phyloP scores from a whole-genome alignment of 768 basidiomycete genomes.

The Brasilioporus rufonigricans region DNA sequence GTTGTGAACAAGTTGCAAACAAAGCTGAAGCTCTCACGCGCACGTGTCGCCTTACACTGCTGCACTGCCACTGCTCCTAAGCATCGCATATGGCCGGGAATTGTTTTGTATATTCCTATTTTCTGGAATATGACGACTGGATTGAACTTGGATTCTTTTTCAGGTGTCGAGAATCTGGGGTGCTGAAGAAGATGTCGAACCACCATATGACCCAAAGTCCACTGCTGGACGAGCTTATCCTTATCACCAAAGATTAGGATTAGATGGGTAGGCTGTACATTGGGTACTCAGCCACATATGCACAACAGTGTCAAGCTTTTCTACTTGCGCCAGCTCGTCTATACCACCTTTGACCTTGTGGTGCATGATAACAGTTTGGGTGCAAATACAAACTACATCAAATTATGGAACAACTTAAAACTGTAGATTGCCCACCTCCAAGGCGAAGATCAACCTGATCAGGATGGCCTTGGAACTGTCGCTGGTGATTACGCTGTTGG shows the following conservation, averaged over 20 bases:
- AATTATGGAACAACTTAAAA: conserved; percentile 69
- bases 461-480: conserved; percentile 71
- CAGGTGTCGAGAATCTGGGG: conserved; percentile 79
- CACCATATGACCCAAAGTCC: conserved; percentile 74
- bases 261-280: too few species aligned
- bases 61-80: not conserved
- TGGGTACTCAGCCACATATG: not conserved
- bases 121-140: too few species aligned
- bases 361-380: conserved; percentile 39
- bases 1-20: too few species aligned
- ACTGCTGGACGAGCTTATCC: conserved; percentile 60
- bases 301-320: conserved; percentile 78
- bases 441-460: conserved; percentile 61
- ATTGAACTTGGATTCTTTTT: too few species aligned
- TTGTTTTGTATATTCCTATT: conserved; percentile 46
- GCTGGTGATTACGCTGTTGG: conserved; percentile 65
- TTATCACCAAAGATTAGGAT: conserved; percentile 66
- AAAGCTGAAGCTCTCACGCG: not conserved
- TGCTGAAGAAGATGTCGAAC: conserved; percentile 69
- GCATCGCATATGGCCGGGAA: conserved; percentile 88
- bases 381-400: conserved; percentile 58
- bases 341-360: conserved; percentile 36
- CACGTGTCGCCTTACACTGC: too few species aligned
- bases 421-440: conserved; percentile 67
- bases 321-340: conserved; percentile 68